phyloP scores from a whole-genome alignment of 1,139 yeast species.

The Pichia sp. region DNA sequence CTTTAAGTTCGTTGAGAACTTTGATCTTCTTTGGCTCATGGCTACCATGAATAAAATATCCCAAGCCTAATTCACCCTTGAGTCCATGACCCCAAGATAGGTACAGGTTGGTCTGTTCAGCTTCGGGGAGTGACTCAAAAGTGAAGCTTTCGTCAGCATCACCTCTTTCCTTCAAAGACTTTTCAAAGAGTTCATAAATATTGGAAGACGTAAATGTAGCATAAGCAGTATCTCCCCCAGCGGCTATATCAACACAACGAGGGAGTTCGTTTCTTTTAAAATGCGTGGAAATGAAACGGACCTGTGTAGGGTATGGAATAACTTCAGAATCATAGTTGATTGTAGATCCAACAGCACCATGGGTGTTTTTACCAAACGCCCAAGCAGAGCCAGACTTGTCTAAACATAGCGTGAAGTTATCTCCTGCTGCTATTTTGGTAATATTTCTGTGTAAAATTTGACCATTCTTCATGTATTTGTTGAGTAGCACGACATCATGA shows the following conservation, averaged over 20 bases:
- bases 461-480: slow-evolving; percentile 28
- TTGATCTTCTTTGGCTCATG: slow-evolving; percentile 58
- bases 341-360: slow-evolving; percentile 78
- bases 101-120: slow-evolving; percentile 27
- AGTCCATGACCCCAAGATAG: slow-evolving; percentile 79
- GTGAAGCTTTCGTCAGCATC: slow-evolving; percentile 17
- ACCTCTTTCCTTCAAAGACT: slow-evolving; percentile 16
- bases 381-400: slow-evolving; percentile 59
- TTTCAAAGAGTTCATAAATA: slow-evolving; percentile 28
- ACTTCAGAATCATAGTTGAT: slow-evolving; percentile 58
- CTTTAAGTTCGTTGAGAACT: slow-evolving; percentile 37
- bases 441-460: slow-evolving; percentile 39
- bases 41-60: slow-evolving; percentile 63
- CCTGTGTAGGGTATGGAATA: slow-evolving; percentile 59
- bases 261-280: slow-evolving; percentile 34
- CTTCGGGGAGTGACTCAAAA: slow-evolving; percentile 19
- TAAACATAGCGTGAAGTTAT: slow-evolving; percentile 60
- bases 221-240: slow-evolving; percentile 66
- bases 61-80: slow-evolving; percentile 83
- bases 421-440: slow-evolving; percentile 62
- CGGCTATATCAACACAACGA: slow-evolving; percentile 45
- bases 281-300: slow-evolving; percentile 34
- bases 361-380: slow-evolving; percentile 79
- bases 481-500: slow-evolving; percentile 30
- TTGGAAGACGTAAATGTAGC: slow-evolving; percentile 34